Base-by-base conservation (phyloP, 2,329 filamentous ascomycete genomes). In the Beauveria sp. region DNA sequence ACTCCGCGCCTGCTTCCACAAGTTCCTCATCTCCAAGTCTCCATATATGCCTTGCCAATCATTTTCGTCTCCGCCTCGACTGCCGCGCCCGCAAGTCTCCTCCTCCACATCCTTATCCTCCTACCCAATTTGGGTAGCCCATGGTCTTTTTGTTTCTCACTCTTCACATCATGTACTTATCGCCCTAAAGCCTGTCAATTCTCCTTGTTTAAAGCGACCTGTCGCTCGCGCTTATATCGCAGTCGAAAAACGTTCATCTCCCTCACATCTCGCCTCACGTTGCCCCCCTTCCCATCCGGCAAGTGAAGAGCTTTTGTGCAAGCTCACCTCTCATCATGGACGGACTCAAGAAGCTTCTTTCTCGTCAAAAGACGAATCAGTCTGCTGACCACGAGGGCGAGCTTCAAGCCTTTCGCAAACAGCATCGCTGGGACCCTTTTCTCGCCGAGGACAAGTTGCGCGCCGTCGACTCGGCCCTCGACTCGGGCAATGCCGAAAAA, bases 381-480 rank as follows among this genome's bases (percentile, higher is more conserved):
- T 62, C 60, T 38, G 47, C n/a, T 26, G 54, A 65, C 50, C 59
- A 63, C 38, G 69, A 72, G 47, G 63, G 61, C 30, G 70, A 73
- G 62, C 67, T 78, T 55, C 73, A 74, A 55, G 67, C 77, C 51
- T 78, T 83, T 65, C 76, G 79, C 66, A 73, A 77, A 58, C 76
- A 80, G 63, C 82, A 84, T 66, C 75, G 78, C 56, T 83, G 80
- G 75, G 83, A 86, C 67, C 82, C 81, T 50, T 85, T 85, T 63
- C 67, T 86, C 61, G 79, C 80, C 2, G 70, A 80, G 45, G 79
- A 82, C 55, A 76, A 81, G 28, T 74, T 79, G 51, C 77, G 83
- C n/a, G 77, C 75, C 62, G 75, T 84, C 49, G 79, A 84, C 47
- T 73, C 77, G 38, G 78, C 76, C 9, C 70, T 81, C 26, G 66